These are phyloP conservation scores for Paraphaeosphaeria minitans DNA, from an alignment of 2,329 filamentous ascomycete genomes.

Conservation along the genomic window DNA sequence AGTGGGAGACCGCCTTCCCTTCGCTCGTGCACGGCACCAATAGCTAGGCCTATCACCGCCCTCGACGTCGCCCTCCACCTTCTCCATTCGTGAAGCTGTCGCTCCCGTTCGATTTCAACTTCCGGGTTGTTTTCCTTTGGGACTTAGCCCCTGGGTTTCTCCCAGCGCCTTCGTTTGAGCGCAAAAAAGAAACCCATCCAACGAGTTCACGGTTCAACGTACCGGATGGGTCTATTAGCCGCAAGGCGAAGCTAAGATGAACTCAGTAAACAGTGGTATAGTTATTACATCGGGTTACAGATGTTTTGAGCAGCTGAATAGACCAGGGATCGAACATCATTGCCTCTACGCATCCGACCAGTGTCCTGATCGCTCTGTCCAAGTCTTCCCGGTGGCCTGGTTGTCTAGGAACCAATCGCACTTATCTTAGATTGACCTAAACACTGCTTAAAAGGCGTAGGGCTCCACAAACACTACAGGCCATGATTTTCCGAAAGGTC, in stretches of 20 bases:
- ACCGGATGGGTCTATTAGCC: constrained; percentile 14
- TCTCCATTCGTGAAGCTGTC: not conserved
- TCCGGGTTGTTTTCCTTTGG: not conserved
- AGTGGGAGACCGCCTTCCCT: too few relatives aligned
- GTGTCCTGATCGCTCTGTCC: not conserved
- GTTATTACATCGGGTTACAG: not conserved
- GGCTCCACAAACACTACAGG: too few relatives aligned
- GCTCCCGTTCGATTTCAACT: not conserved
- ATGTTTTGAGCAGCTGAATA: not conserved
- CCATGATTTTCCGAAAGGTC: too few relatives aligned
- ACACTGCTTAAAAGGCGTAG: not conserved
- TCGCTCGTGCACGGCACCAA: too few relatives aligned
- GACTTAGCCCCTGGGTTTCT: constrained; percentile 6
- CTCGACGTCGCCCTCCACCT: not conserved
- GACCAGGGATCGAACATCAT: not conserved
- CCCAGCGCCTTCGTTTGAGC: not conserved
- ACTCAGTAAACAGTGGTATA: constrained; percentile 5
- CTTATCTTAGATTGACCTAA: not conserved
- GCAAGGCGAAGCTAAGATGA: constrained; percentile 14
- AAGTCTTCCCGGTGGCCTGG: not conserved
- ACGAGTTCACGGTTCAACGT: constrained; percentile 11
- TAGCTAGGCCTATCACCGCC: not conserved
- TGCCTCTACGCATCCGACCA: not conserved
- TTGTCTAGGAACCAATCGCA: not conserved
- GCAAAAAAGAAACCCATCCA: constrained; percentile 9